Base-by-base conservation (phyloP, 306 rosid genomes). In the Dryas alaskensis region DNA sequence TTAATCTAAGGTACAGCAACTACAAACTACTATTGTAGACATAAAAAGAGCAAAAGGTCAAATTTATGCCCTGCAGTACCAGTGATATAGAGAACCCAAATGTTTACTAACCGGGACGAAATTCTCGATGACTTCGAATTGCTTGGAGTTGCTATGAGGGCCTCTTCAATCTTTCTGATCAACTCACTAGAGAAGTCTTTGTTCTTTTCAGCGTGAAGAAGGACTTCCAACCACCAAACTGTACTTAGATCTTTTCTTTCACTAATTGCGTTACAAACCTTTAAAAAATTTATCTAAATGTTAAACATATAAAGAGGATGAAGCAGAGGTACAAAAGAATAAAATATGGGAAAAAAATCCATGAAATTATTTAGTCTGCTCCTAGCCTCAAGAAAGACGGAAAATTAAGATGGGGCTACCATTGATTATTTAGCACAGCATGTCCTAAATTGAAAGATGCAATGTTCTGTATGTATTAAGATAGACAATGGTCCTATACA, bases 191-290 rank as follows among this genome's bases (percentile, higher is more conserved):
- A 87, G 76, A 87, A 87, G 77, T 88, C 97, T 83, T 84, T 82
- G 81, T 78, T 82, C 87, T 88, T 86, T 81, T 94, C 98, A 44
- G 95, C 94, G 71, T 87, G 81, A 64, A 86, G 77, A 78, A 92
- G 90, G 65, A 91, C 98, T 76, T 94, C 97, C 84, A 91, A 67
- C 98, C 98, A 91, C 98, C 98, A 94, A 72, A 74, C 69, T 10
- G 72, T 40, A 47, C 75, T n/a, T 72, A 75, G 85, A 83, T 81
- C 77, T 79, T 81, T 79, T 60, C 78, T 75, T 69, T 81, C 82
- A 10, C 73, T 58, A 76, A 85, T 74, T 68, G 86, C 83, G 40
- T 78, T 83, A 50, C 83, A 72, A 59, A 94, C 92, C 98, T 94
- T 77, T 84, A 80, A 63, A 70, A 25, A 46, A 14, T 49, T 48